Conservation (phyloP, 495 filamentous ascomycete genomes). For the Aspergillus steynii region DNA sequence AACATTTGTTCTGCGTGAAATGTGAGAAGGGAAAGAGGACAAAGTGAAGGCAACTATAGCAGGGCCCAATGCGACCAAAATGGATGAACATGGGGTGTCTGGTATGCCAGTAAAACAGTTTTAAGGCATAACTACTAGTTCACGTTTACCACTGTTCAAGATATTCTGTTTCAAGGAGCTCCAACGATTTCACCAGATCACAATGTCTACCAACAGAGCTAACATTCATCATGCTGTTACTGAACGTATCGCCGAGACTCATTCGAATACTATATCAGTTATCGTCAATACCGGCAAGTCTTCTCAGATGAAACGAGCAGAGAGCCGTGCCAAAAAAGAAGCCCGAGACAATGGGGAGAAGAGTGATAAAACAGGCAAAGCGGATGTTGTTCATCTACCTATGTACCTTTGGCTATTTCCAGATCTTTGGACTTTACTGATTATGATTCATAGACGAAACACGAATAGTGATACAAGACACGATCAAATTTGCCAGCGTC, state of each 20-base stretch:
- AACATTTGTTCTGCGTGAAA: not conserved
- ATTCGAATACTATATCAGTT: not conserved
- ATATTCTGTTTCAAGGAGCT: not conserved
- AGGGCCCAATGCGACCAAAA: not conserved
- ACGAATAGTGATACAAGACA: not conserved
- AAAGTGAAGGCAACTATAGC: not conserved
- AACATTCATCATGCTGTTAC: not conserved
- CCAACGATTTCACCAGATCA: not conserved
- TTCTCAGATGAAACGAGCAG: not conserved
- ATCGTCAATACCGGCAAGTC: not conserved
- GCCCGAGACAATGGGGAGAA: not conserved
- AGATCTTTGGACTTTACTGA: not conserved
- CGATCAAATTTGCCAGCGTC: not conserved
- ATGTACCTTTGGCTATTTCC: not conserved
- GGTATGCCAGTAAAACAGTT: not conserved
- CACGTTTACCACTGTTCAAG: not conserved
- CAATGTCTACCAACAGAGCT: not conserved
- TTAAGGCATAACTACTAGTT: not conserved
- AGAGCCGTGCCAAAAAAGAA: not conserved
- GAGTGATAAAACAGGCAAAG: not conserved
- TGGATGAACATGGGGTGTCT: not conserved
- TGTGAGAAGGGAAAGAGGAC: not conserved
- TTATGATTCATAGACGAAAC: not conserved
- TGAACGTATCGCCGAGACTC: not conserved
- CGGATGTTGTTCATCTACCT: not conserved